These are phyloP conservation scores for Tardiomyces depauwii DNA, from an alignment of 1,139 yeast genomes.

Conservation along the genomic window DNA sequence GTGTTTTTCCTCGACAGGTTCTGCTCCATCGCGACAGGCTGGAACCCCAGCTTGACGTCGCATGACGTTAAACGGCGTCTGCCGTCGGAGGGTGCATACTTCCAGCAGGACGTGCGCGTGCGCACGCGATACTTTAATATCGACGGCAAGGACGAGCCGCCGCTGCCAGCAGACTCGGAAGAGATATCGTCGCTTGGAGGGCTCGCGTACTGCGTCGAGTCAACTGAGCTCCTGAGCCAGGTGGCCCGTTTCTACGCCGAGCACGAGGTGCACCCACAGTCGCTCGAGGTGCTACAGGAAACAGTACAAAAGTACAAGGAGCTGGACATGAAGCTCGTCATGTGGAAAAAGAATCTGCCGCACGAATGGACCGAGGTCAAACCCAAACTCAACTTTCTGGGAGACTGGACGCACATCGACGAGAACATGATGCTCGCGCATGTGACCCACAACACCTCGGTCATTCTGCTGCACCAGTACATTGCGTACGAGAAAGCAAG, in stretches of 20 bases:
- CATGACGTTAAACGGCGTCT: constrained; percentile 11
- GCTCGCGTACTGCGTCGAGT: constrained; percentile 15
- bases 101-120: constrained; percentile 6
- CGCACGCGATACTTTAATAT: constrained; percentile 12
- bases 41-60: constrained; percentile 13
- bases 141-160: constrained; percentile 4
- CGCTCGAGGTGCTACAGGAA: constrained; percentile 4
- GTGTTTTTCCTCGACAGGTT: constrained; percentile 16
- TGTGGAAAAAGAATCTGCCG: constrained; percentile 15
- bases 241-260: constrained; percentile 10
- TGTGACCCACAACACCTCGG: constrained; percentile 16
- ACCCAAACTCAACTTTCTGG: constrained; percentile 5
- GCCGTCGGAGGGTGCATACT: constrained; percentile 12
- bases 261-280: not conserved
- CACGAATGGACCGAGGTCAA: constrained; percentile 9
- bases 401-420: constrained; percentile 7
- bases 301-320: constrained; percentile 11
- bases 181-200: constrained; percentile 12
- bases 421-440: constrained; percentile 18
- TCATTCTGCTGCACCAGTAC: constrained; percentile 16
- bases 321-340: constrained; percentile 12
- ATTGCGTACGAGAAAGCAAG: constrained; percentile 11
- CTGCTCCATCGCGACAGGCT: constrained; percentile 16
- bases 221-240: constrained; percentile 13
- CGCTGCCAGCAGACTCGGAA: no score